Percentiles rank a stretch among this genome's conserved stretches.
Conservation (phyloP, 2,329 filamentous ascomycete genomes). For the Fusarium odoratissimum region DNA sequence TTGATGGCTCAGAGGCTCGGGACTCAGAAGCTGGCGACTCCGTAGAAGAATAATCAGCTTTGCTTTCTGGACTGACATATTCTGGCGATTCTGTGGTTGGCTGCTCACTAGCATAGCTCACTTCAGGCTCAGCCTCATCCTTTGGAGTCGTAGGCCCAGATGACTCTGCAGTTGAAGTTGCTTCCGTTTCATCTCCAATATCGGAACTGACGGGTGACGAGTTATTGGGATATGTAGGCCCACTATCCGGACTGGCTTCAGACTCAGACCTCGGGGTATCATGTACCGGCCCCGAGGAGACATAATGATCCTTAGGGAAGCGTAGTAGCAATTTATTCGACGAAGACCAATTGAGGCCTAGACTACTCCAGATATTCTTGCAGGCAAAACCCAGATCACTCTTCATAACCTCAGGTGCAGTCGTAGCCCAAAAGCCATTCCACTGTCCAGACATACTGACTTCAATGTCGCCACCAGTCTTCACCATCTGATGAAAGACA, state of each 20-base stretch:
- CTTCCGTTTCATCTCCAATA: neutral
- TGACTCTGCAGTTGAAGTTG: rapidly evolving
- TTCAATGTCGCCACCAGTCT: neutral
- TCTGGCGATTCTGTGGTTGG: neutral
- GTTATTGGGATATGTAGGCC: neutral
- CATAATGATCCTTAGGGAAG: neutral
- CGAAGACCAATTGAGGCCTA: neutral
- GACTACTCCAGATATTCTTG: neutral
- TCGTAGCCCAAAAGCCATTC: neutral
- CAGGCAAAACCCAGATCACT: neutral
- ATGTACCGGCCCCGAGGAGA: neutral
- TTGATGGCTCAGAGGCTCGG: neutral
- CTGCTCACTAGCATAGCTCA: too few relatives aligned
- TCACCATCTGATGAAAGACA: neutral
- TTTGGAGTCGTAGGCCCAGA: neutral
- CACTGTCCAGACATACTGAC: neutral
- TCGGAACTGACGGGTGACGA: neutral
- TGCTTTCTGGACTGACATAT: too few relatives aligned
- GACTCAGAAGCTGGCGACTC: neutral
- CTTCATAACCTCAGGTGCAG: neutral
- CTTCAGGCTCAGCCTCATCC: too few relatives aligned
- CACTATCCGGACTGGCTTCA: rapidly evolving
- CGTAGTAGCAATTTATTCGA: neutral
- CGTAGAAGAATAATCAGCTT: neutral
- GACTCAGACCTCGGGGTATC: neutral